phyloP scores from a whole-genome alignment of 2,329 filamentous ascomycete genomes.

The Annulohypoxylon truncatum region DNA sequence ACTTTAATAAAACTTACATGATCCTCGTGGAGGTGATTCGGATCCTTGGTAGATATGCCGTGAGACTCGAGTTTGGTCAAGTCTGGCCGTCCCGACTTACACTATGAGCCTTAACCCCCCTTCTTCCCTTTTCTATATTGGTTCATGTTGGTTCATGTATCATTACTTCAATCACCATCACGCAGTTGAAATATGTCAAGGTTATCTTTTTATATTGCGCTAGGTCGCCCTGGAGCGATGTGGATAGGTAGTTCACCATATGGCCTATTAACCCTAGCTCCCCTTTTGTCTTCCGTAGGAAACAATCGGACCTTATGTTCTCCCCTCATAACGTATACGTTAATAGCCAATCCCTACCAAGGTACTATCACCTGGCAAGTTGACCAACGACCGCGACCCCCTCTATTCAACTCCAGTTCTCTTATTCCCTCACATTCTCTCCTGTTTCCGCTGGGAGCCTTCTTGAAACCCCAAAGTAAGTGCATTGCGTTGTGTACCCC shows the following conservation, averaged over 20 bases:
- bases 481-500: neutral
- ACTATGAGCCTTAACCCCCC: neutral
- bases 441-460: neutral
- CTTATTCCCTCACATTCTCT: neutral
- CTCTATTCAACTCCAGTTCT: neutral
- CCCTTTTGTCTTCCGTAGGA: conserved; percentile 2
- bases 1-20: neutral
- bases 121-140: no score
- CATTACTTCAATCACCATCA: neutral
- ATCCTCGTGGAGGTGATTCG: no score
- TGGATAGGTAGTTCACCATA: neutral
- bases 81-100: neutral
- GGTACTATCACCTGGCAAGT: neutral
- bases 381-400: neutral
- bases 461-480: conserved; percentile 2
- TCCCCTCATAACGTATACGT: conserved; percentile 5
- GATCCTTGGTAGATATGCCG: neutral
- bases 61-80: neutral
- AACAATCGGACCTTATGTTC: neutral
- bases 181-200: neutral
- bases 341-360: neutral
- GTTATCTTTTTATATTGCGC: conserved; percentile 15
- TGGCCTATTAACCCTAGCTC: neutral
- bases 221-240: neutral
- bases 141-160: no score